phyloP scores from a whole-genome alignment of 2,329 filamentous ascomycete species.

The Harringtonia aguacate region DNA sequence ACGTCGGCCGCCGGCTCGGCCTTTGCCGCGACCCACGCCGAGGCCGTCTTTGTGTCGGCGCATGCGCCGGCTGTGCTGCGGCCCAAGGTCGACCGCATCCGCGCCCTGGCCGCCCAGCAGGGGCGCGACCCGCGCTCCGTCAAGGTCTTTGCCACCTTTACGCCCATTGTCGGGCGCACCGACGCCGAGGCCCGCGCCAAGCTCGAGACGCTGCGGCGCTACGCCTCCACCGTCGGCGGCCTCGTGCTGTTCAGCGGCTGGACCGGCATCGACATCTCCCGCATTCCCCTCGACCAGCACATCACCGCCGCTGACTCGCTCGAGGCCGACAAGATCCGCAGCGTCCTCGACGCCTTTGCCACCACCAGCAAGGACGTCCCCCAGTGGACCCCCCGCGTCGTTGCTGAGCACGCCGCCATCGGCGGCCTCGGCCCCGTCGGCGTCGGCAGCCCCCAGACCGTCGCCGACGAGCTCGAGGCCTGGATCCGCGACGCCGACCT shows the following conservation, averaged over 20 bases:
- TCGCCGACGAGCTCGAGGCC: conserved; percentile 55
- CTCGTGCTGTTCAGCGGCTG: conserved; percentile 14
- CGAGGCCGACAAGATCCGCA: neutral
- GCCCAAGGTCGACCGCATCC: conserved; percentile 7
- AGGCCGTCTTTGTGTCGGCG: conserved; percentile 12
- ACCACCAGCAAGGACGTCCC: conserved; percentile 27
- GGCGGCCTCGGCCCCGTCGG: conserved; percentile 18
- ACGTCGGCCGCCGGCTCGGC: conserved; percentile 12
- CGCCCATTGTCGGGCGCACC: conserved; percentile 11
- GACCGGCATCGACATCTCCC: conserved; percentile 15
- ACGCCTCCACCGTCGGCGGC: conserved; percentile 12
- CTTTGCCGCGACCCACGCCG: conserved; percentile 15
- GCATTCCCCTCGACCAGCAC: conserved; percentile 13
- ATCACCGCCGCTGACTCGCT: conserved; percentile 5
- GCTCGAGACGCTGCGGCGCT: conserved; percentile 8
- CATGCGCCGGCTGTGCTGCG: conserved; percentile 6
- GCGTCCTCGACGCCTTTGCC: conserved; percentile 2
- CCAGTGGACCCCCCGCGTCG: conserved; percentile 7
- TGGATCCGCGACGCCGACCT: conserved; percentile 62
- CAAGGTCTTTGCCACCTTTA: conserved; percentile 12
- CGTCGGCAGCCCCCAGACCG: conserved; percentile 54
- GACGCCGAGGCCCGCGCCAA: conserved; percentile 13
- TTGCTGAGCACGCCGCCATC: conserved; percentile 8
- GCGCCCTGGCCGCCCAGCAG: conserved; percentile 5
- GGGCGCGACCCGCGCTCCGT: conserved; percentile 11